Evolutionary conservation across 169 alveolate genomes (phyloP).

Genomic region (Cryptosporidium felis): DNA sequence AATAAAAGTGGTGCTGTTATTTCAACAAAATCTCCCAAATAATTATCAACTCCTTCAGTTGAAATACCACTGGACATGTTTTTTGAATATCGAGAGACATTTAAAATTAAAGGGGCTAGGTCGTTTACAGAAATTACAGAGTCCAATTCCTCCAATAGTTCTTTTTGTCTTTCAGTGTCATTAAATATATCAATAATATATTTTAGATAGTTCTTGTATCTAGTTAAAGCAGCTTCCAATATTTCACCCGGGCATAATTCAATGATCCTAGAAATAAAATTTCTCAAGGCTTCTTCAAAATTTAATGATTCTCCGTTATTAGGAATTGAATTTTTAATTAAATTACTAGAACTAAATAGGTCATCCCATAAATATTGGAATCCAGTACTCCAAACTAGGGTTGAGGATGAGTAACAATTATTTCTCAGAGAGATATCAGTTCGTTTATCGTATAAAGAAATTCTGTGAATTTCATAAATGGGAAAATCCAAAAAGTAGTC

Average conservation of each 20-base stretch:
- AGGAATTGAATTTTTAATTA: not conserved
- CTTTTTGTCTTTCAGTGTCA: not conserved
- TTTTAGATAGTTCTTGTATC: not conserved
- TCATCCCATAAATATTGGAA: not conserved
- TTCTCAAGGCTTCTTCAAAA: not conserved
- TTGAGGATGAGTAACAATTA: too few species aligned
- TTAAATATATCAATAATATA: not conserved
- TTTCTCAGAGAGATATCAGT: not conserved
- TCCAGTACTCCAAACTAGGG: constrained; percentile 12
- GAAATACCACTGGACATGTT: too few species aligned
- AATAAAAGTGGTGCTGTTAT: not conserved
- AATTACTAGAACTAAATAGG: not conserved
- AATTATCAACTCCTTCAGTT: too few species aligned
- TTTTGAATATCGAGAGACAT: not conserved
- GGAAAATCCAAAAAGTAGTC: not conserved
- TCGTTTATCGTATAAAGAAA: not conserved
- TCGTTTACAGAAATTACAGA: not conserved
- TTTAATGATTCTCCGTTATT: not conserved
- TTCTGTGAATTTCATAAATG: constrained; percentile 36
- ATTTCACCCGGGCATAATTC: not conserved
- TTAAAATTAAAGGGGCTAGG: not conserved
- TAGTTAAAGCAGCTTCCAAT: not conserved
- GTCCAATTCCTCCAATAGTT: not conserved
- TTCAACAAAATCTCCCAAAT: too few species aligned
- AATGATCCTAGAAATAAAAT: not conserved